Percentiles rank a stretch among this genome's conserved stretches.
phyloP scores from a whole-genome alignment of 345 rosid species.

The Orychophragmus violaceus region DNA sequence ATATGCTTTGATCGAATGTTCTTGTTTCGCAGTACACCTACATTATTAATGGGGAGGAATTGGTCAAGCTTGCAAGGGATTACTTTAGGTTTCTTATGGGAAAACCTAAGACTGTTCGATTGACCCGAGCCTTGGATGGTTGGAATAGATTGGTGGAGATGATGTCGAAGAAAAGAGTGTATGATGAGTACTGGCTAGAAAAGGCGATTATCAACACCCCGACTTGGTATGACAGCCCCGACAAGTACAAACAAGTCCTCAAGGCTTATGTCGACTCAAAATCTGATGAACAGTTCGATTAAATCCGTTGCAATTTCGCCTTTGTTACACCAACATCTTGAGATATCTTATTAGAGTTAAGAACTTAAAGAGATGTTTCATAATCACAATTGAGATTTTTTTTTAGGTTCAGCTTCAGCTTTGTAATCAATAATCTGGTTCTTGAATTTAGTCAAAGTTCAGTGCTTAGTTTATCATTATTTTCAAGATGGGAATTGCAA shows the following conservation, averaged over 20 bases:
- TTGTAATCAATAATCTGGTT: neutral
- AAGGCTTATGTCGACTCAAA: conserved; percentile 19
- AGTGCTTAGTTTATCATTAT: neutral
- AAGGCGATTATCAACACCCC: conserved; percentile 61
- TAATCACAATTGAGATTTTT: neutral
- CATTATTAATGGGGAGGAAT: conserved; percentile 66
- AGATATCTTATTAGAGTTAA: neutral
- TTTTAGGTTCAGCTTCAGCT: neutral
- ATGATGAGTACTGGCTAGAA: conserved; percentile 56
- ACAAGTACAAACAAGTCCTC: conserved; percentile 42
- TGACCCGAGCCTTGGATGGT: conserved; percentile 43
- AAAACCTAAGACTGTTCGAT: conserved; percentile 53
- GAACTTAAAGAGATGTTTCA: neutral
- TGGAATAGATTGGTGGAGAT: conserved; percentile 36
- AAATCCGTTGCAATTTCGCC: neutral
- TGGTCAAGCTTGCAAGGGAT: conserved; percentile 58
- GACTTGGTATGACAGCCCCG: conserved; percentile 63
- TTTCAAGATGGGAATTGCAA: neutral
- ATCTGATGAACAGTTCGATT: conserved; percentile 5
- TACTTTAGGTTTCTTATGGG: conserved; percentile 51
- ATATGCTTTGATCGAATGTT: neutral
- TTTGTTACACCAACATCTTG: conserved; percentile 9
- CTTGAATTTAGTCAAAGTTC: neutral
- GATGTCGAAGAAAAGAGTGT: conserved; percentile 32
- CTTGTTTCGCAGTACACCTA: conserved; percentile 48